Conservation (phyloP, 805 yeast genomes). For the Lachancea fermentati region DNA sequence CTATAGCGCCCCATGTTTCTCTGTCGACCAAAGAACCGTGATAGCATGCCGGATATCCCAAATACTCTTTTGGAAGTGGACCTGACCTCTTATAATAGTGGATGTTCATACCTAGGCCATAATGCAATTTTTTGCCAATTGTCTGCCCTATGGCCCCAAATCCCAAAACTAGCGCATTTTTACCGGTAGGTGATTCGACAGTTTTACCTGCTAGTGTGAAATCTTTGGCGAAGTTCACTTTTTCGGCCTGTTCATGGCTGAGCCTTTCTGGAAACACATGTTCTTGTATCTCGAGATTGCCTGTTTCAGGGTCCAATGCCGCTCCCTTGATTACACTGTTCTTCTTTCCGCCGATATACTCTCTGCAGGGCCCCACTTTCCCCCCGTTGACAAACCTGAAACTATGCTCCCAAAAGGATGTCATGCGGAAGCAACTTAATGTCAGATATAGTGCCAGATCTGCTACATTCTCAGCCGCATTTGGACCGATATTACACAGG, state of each 20-base stretch:
- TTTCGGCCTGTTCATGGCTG: conserved; percentile 4
- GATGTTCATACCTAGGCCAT: conserved; percentile 56
- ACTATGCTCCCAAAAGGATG: conserved; percentile 40
- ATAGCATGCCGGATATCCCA: conserved; percentile 44
- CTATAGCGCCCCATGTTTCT: conserved; percentile 38
- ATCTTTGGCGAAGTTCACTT: conserved; percentile 36
- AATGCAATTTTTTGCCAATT: conserved; percentile 50
- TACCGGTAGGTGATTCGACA: conserved; percentile 50
- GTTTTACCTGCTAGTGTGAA: conserved; percentile 42
- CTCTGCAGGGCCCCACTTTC: conserved; percentile 44
- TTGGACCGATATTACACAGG: conserved; percentile 56
- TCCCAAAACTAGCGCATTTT: conserved; percentile 60
- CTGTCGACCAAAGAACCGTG: conserved; percentile 40
- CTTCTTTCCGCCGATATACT: conserved; percentile 28
- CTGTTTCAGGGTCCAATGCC: conserved; percentile 29
- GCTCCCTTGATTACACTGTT: conserved; percentile 6
- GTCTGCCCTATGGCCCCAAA: conserved; percentile 70
- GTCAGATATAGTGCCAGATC: conserved; percentile 60
- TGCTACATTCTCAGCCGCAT: conserved; percentile 64
- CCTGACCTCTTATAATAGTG: conserved; percentile 53
- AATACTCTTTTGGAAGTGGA: conserved; percentile 31
- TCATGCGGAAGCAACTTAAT: conserved; percentile 54
- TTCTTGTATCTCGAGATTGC: conserved; percentile 23
- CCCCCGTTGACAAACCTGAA: conserved; percentile 36
- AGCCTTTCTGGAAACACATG: conserved; percentile 10